A percentile compares a stretch with the other conserved stretches of the same genome.
phyloP scores from a whole-genome alignment of 1,139 yeast species.

The Suhomyces kunorum region DNA sequence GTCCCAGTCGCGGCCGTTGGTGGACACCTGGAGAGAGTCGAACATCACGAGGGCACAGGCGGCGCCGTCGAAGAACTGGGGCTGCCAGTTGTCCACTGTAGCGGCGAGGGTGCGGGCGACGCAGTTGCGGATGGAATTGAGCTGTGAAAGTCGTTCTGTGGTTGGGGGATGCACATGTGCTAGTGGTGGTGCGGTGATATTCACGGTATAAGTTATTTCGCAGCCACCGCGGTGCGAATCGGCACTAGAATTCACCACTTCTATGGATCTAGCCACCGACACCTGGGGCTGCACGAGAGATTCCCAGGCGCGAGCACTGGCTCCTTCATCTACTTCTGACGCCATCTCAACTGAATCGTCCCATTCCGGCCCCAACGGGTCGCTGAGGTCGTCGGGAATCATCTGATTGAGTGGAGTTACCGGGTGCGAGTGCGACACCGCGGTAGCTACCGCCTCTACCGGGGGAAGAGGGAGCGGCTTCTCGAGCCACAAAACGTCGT shows the following conservation, averaged over 20 bases:
- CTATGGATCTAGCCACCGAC: neutral
- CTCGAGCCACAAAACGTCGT: conserved; percentile 12
- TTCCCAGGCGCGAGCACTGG: too few species aligned
- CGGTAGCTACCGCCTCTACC: too few species aligned
- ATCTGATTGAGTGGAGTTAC: conserved; percentile 30
- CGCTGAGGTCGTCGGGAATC: conserved; percentile 27
- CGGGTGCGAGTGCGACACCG: too few species aligned
- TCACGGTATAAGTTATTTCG: conserved; percentile 26
- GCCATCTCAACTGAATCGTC: too few species aligned
- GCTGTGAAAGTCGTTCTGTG: conserved; percentile 2
- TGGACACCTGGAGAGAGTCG: conserved; percentile 44
- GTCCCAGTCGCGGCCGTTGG: conserved; percentile 42
- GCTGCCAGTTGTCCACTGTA: conserved; percentile 13
- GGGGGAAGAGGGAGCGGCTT: conserved; percentile 15
- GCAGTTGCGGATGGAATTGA: conserved; percentile 1
- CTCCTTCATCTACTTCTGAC: too few species aligned
- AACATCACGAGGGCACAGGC: conserved; percentile 36
- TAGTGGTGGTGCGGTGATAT: conserved; percentile 30
- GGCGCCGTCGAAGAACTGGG: conserved; percentile 16
- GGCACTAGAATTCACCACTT: conserved; percentile 2
- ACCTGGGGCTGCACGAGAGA: conserved; percentile 2
- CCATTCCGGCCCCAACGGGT: conserved; percentile 15
- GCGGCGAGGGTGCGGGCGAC: conserved; percentile 9
- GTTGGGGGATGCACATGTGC: conserved; percentile 7
- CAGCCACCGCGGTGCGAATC: neutral